These are phyloP conservation scores for Venturia nashicola DNA, from an alignment of 2,329 filamentous ascomycete species.

Conservation along the genomic window DNA sequence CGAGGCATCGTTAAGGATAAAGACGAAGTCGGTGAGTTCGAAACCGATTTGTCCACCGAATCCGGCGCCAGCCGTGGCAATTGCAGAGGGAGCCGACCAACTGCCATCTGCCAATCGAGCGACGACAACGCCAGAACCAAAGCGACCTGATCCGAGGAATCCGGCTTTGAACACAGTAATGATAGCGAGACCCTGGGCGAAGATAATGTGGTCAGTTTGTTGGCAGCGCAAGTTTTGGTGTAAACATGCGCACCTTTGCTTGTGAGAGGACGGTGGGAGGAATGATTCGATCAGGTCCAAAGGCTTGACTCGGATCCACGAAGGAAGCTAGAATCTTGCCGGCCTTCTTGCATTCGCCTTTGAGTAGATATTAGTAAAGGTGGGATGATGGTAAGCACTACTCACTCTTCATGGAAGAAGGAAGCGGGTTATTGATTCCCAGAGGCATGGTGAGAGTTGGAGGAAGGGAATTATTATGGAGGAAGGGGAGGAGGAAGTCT, in stretches of 20 bases:
- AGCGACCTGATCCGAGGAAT: constrained; percentile 71
- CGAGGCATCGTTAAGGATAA: constrained; percentile 84
- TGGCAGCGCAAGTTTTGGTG: background rate
- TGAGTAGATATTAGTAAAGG: constrained; percentile 13
- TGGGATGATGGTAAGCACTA: constrained; percentile 19
- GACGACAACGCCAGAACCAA: constrained; percentile 72
- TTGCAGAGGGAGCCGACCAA: constrained; percentile 74
- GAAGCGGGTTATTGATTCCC: constrained; percentile 42
- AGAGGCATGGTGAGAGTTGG: constrained; percentile 25
- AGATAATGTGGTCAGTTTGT: background rate
- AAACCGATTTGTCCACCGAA: constrained; percentile 81
- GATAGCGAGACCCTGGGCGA: constrained; percentile 58
- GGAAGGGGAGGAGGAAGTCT: background rate
- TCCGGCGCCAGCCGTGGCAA: constrained; percentile 68
- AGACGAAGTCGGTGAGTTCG: constrained; percentile 89
- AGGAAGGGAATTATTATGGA: background rate
- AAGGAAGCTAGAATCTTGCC: constrained; percentile 93
- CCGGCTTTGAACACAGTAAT: constrained; percentile 80
- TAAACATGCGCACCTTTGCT: constrained; percentile 56
- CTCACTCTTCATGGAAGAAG: constrained; percentile 40
- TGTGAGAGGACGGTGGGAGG: constrained; percentile 79
- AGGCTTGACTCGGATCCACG: constrained; percentile 82
- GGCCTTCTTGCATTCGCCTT: constrained; percentile 95
- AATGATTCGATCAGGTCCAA: constrained; percentile 95
- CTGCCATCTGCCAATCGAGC: constrained; percentile 63